Evolutionary conservation across 2,329 filamentous ascomycete genomes (phyloP), one percentile per base, ranked within the genome.

Genomic region (Corniculantispora saksenae): DNA sequence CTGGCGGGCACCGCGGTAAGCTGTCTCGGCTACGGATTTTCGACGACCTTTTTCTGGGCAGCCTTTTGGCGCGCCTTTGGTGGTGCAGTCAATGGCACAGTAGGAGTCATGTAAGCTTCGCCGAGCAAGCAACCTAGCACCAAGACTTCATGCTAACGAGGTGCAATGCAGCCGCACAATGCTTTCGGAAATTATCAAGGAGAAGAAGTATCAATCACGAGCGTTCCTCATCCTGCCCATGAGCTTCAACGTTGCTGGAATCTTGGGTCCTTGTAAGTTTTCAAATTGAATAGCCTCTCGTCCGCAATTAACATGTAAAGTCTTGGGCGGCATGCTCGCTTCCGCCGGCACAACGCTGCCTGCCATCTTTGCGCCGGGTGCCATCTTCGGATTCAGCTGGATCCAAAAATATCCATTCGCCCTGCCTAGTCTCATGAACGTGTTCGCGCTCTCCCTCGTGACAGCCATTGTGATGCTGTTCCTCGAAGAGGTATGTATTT

Each of bases 1-100:
- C 76, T 92, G 45, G 76, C 88, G 15, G 90, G 91, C 0, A 90
- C 90, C 0, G 84, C 85, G 62, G 74, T 91, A 13, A 89, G 89
- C 6, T 88, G 86, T 67, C 70, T 93, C 19, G 91, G 91, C 0
- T 91, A 92, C 72, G 91, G 90, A 0, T 93, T 93, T 72, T 87
- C 89, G 4, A 84, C 80, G 32, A 88, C 81, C 4, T 92, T 93
- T 71, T 80, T 78, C 17, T 79, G 82, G 73, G 90, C 90, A 0
- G 83, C 89, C 1, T 81, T 87, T 54, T 93, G 90, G 79, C 81
- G 91, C 7, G 83, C 82, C 13, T 72, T 91, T 43, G 90, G 89
- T 1, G 91, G 91, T 29, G 79, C 75, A 4, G 75, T 83, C 43
- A 83, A 84, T 66, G 81, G 81, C 5, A 82, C 81, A 4, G 81